Percentiles rank a stretch among this genome's conserved stretches.
phyloP scores from a whole-genome alignment of 257 asterid genomes.

The Hygrophila difformis region DNA sequence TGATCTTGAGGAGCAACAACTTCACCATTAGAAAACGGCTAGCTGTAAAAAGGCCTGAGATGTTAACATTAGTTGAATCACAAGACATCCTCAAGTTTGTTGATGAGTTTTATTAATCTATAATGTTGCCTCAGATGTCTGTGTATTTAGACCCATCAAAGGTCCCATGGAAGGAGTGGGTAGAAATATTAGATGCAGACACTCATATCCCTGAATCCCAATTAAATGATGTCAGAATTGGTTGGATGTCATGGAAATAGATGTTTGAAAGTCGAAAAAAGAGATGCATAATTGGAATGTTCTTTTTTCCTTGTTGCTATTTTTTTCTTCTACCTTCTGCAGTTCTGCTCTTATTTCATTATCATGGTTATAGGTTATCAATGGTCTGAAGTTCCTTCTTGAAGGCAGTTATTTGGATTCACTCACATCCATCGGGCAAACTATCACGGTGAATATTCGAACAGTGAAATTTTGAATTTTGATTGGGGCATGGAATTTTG shows the following conservation, averaged over 20 bases:
- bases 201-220: slow-evolving; percentile 66
- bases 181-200: slow-evolving; percentile 50
- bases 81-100: slow-evolving; percentile 57
- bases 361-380: too few species aligned
- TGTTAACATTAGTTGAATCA: slow-evolving; percentile 70
- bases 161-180: slow-evolving; percentile 83
- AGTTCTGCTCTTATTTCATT: too few species aligned
- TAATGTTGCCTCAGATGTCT: slow-evolving; percentile 62
- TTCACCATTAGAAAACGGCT: slow-evolving; percentile 65
- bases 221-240: slow-evolving; percentile 52
- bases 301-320: too few species aligned
- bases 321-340: too few species aligned
- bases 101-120: slow-evolving; percentile 49
- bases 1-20: slow-evolving; percentile 63
- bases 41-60: slow-evolving; percentile 69
- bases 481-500: too few species aligned
- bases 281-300: too few species aligned
- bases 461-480: too few species aligned
- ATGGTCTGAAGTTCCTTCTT: too few species aligned
- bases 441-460: too few species aligned
- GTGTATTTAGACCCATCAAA: slow-evolving; percentile 50
- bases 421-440: too few species aligned
- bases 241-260: slow-evolving; percentile 61
- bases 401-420: too few species aligned
- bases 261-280: too few species aligned